Percentiles rank a stretch among this genome's conserved stretches.
These are phyloP conservation scores for Apiospora kogelbergensis DNA, from an alignment of 2,329 filamentous ascomycete species.

Conservation along the genomic window DNA sequence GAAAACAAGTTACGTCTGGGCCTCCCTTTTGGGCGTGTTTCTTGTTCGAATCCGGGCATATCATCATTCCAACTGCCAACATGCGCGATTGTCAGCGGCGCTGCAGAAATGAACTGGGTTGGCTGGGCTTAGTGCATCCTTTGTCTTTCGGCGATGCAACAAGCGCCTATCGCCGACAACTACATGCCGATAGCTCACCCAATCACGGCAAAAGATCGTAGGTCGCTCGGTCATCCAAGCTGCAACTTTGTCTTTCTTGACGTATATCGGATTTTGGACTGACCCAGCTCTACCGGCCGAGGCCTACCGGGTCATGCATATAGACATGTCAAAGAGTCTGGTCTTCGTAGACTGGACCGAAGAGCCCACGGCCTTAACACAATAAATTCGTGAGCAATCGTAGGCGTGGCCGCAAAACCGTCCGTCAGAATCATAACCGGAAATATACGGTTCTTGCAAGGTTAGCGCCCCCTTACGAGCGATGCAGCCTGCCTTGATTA, in stretches of 20 bases:
- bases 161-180: constrained; percentile 1
- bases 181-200: background rate
- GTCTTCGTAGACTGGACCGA: background rate
- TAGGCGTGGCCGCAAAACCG: background rate
- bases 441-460: no score
- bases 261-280: background rate
- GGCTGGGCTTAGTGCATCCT: background rate
- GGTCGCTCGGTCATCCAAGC: background rate
- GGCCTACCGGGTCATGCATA: background rate
- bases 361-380: background rate
- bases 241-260: background rate
- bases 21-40: background rate
- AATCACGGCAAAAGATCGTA: background rate
- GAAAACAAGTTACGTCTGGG: no score
- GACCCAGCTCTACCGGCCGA: background rate
- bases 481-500: background rate
- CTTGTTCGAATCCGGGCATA: background rate
- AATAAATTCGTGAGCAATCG: background rate
- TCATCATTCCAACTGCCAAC: background rate
- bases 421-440: background rate
- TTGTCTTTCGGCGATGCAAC: background rate
- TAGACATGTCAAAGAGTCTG: no score
- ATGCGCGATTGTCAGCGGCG: background rate
- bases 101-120: background rate
- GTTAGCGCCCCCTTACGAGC: background rate